Base-by-base conservation (phyloP, 2,329 filamentous ascomycete genomes). In the Albophoma yamanashiensis region DNA sequence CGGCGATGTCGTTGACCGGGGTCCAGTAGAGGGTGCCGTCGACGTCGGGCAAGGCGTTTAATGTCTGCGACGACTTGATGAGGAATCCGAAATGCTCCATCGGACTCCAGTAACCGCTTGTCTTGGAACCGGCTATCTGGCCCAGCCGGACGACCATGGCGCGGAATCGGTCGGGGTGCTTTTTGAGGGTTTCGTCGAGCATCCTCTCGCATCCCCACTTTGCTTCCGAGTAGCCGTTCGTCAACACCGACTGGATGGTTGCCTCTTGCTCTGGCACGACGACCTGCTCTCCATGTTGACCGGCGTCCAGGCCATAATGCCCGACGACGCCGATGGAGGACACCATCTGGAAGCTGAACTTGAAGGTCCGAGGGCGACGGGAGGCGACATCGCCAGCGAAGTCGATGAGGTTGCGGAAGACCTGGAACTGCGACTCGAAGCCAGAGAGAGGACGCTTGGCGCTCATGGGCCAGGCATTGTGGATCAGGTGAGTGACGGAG, bases 21-120 rank as follows among this genome's bases (percentile, higher is more conserved):
- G 69, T 72, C 80, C 80, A 83, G 8, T 63, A 74, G 1, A 81
- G 59, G 1, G 61, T 53, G 0, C 78, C 78, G 0, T 70, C 56
- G 2, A 81, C 62, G 27, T 75, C 70, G 0, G 80, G 79, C 11
- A 79, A 63, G 0, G 67, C 71, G 0, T 69, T 67, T 0, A 83
- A 62, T 0, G 75, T 76, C 62, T 83, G 78, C 0, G 76, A 74
- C 0, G 76, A 79, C 66, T 82, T 82, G 58, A 82, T 65, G 27
- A 84, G 60, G 62, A 81, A 80, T 0, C 71, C 65, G 15, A 83
- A 68, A 62, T 83, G 79, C 64, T 84, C 80, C 36, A 73, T 71
- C 0, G 75, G 69, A 62, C 84, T 85, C 82, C 82, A 85, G 64
- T 77, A 78, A 0, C 81, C 82, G 59, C 70, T 82, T 0, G 60